Percentiles rank a stretch among this genome's conserved stretches.
phyloP scores from a whole-genome alignment of 192 early-diverging fungal species.

The Chytriomyces sp. region DNA sequence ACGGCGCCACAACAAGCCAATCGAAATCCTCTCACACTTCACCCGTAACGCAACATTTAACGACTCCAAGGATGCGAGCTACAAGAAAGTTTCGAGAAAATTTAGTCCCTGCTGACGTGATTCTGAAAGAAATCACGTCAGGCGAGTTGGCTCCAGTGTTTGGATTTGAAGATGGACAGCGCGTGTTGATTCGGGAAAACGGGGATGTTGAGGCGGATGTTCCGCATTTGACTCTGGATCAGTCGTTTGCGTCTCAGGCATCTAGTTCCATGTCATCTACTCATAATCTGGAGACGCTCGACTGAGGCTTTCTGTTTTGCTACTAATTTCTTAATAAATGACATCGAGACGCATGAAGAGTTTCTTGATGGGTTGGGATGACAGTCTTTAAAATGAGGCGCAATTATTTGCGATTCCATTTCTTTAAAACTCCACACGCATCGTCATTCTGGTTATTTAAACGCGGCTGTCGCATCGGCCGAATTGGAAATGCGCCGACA shows the following conservation, averaged over 20 bases:
- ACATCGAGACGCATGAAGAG: no score
- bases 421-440: constrained; percentile 80
- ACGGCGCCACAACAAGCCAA: not conserved
- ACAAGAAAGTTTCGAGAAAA: constrained; percentile 25
- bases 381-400: not conserved
- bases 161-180: constrained; percentile 31
- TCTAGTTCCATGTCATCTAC: not conserved
- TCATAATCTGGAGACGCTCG: constrained; percentile 6
- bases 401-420: no score
- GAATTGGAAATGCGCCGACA: no score
- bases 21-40: not conserved
- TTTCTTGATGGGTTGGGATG: not conserved
- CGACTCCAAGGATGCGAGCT: not conserved
- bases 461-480: no score
- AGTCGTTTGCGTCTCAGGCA: not conserved
- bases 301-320: constrained; percentile 22
- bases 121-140: not conserved
- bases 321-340: not conserved
- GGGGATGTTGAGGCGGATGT: constrained; percentile 22
- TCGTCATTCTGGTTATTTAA: constrained; percentile 63
- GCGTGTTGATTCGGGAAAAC: constrained; percentile 16
- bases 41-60: not conserved
- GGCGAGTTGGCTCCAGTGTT: constrained; percentile 4
- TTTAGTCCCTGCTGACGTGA: constrained; percentile 13
- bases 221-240: constrained; percentile 27